Base-by-base conservation (phyloP, 2,329 filamentous ascomycete genomes). In the Trichoderma polysporum region DNA sequence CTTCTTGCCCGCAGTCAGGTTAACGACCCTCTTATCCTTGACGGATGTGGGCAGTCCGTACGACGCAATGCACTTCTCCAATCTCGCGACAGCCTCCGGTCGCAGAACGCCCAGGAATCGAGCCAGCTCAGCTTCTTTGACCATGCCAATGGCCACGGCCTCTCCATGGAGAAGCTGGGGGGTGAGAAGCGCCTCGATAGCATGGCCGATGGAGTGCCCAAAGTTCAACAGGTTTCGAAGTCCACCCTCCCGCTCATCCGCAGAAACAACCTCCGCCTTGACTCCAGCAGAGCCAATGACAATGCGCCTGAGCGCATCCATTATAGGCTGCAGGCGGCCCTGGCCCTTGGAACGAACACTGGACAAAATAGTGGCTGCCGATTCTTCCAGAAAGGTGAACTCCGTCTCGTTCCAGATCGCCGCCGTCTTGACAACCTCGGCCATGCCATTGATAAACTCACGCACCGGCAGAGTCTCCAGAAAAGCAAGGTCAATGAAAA, bases 381-480 rank as follows among this genome's bases (percentile, higher is more conserved):
- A 92, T 71, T 91, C 84, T 77, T 99, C 95, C 19, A 99, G 83
- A 13, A 90, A 82, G 50, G 90, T 86, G 76, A 99, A 99, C 75
- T 97, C 94, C 10, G 84, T 80, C 78, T 96, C 93, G 74, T 97
- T 88, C 88, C 94, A 97, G 73, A 99, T 98, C 63, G 95, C 95
- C 3, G 95, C 95, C 3, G 95, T 99, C 86, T 97, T 97, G 77
- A 97, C 86, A 33, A 99, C 94, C 81, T 99, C 95, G 29, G 94
- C 95, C 94, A 99, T 97, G 69, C 95, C 95, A 77, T 99, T 99
- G 79, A 97, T 93, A 75, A 99, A 94, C 79, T 99, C 94, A 71
- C 95, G 86, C 70, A 90, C 89, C 1, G 94, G 94, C 22, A 99
- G 83, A 1, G 93, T 97, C 76, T 97, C 92, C 65, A 99, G 84